Conservation (phyloP, 2,329 filamentous ascomycete species). For the Penicillium sp. region DNA sequence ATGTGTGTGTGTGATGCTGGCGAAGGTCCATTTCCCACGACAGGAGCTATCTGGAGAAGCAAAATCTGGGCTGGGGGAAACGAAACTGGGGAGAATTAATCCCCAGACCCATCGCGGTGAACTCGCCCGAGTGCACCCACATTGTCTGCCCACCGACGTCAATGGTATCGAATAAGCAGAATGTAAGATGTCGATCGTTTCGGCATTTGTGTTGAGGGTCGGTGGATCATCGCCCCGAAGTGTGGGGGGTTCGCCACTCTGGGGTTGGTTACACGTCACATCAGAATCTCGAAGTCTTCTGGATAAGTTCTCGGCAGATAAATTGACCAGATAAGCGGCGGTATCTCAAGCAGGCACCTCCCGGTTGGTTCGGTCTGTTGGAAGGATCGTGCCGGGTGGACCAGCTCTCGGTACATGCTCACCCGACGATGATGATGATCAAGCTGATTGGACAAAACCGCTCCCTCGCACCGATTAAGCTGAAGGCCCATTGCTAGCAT, state of each 20-base stretch:
- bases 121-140: neutral
- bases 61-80: too few relatives aligned
- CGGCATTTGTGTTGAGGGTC: neutral
- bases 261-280: neutral
- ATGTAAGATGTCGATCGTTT: neutral
- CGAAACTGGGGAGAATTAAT: neutral
- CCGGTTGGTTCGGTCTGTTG: neutral
- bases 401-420: too few relatives aligned
- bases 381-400: neutral
- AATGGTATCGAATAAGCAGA: neutral
- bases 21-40: too few relatives aligned
- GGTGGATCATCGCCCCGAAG: constrained; percentile 23
- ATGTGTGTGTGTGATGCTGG: too few relatives aligned
- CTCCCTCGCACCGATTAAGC: too few relatives aligned
- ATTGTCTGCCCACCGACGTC: neutral
- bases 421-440: too few relatives aligned
- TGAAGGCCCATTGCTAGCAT: too few relatives aligned
- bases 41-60: too few relatives aligned
- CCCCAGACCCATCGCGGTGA: neutral
- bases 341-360: neutral
- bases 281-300: neutral
- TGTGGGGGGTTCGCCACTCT: constrained; percentile 10
- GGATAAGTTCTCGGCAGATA: neutral
- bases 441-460: too few relatives aligned
- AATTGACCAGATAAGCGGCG: neutral